phyloP scores from a whole-genome alignment of 2,329 filamentous ascomycete genomes.

The Hypoxylon rubiginosum region DNA sequence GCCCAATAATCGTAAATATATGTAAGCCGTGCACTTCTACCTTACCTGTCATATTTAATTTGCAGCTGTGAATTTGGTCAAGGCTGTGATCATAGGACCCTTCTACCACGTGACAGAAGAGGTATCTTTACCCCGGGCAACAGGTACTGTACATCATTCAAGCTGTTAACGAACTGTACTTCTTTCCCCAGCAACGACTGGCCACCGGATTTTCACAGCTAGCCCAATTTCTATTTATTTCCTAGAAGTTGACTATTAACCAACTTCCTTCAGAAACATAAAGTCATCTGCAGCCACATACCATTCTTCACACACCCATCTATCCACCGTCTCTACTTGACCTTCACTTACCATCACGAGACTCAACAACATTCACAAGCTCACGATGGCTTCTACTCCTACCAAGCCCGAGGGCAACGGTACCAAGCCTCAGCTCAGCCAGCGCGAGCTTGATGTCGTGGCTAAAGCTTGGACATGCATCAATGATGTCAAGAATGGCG shows the following conservation, averaged over 20 bases:
- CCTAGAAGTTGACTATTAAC: not conserved
- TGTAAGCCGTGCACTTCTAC: not conserved
- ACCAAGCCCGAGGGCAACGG: slow-evolving; percentile 12
- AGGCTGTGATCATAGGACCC: not conserved
- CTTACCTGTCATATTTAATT: not conserved
- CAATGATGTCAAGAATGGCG: slow-evolving; percentile 24
- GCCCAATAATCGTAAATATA: not conserved
- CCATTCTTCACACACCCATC: not conserved
- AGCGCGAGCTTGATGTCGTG: slow-evolving; percentile 30
- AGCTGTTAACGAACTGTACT: not conserved
- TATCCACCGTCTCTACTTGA: not conserved
- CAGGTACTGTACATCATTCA: not conserved
- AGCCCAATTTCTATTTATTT: not conserved
- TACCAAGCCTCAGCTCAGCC: slow-evolving; percentile 10
- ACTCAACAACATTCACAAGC: not conserved
- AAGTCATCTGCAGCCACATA: not conserved
- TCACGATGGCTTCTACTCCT: slow-evolving; percentile 20
- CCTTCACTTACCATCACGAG: not conserved
- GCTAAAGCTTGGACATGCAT: slow-evolving; percentile 36
- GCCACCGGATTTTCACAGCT: not conserved
- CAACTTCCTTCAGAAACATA: not conserved
- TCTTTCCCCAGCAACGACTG: not conserved
- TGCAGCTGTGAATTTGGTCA: not conserved
- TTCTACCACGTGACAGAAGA: slow-evolving; percentile 3
- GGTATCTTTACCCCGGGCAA: not conserved